phyloP scores from a whole-genome alignment of 108 stramenopile species.

The Stephanodiscus minutulus region DNA sequence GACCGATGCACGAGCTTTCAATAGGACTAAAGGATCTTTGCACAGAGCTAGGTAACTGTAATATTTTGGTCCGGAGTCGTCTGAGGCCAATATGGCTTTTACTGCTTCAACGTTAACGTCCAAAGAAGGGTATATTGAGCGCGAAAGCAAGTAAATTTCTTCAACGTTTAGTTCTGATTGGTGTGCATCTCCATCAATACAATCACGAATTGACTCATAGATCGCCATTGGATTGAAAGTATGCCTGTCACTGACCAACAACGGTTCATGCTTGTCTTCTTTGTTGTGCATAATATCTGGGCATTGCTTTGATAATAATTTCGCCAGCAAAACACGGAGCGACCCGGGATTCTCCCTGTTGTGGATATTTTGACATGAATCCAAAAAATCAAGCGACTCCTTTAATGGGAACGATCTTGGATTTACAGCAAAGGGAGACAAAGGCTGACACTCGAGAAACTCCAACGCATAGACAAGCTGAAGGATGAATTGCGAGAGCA shows the following conservation, averaged over 20 bases:
- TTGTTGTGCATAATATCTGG: slow-evolving; percentile 19
- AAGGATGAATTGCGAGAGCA: slow-evolving; percentile 43
- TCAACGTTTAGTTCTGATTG: slow-evolving; percentile 48
- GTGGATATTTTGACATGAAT: not conserved
- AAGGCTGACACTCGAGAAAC: slow-evolving; percentile 42
- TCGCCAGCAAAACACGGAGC: slow-evolving; percentile 10
- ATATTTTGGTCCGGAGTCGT: slow-evolving; percentile 46
- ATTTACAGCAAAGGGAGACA: slow-evolving; percentile 59
- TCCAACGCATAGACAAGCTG: slow-evolving; percentile 63
- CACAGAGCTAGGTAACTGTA: slow-evolving; percentile 55
- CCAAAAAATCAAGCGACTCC: slow-evolving; percentile 21
- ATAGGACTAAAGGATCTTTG: slow-evolving; percentile 66
- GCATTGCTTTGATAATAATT: slow-evolving; percentile 27
- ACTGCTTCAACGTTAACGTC: slow-evolving; percentile 45
- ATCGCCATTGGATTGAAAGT: slow-evolving; percentile 19
- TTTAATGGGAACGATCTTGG: slow-evolving; percentile 53
- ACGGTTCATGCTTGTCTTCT: not conserved
- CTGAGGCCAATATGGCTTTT: slow-evolving; percentile 54
- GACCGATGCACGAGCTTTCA: slow-evolving; percentile 57
- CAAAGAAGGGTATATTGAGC: slow-evolving; percentile 30
- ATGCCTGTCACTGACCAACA: not conserved
- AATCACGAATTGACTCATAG: slow-evolving; percentile 34
- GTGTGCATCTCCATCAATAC: slow-evolving; percentile 9
- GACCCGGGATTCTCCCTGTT: not conserved
- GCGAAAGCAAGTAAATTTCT: slow-evolving; percentile 48